phyloP scores from a whole-genome alignment of 352 stramenopile species.

The Elongisporangium undulatum region DNA sequence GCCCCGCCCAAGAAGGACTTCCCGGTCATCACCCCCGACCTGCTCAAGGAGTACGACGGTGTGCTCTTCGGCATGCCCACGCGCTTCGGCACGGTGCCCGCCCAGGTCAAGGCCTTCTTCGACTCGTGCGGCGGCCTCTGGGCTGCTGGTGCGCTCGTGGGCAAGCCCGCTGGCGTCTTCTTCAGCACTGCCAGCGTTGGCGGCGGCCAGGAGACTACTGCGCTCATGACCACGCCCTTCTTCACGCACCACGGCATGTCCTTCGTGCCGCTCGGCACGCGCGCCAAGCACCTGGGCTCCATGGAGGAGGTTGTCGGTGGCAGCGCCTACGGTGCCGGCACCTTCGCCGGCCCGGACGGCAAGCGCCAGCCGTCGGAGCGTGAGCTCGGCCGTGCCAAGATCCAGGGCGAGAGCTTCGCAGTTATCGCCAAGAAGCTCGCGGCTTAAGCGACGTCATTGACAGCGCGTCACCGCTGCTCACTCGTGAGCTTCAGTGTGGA shows the following conservation, averaged over 20 bases:
- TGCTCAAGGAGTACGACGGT: conserved; percentile 55
- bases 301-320: conserved; percentile 44
- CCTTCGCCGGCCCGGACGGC: conserved; percentile 59
- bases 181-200: conserved; percentile 41
- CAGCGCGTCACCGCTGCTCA: too few relatives aligned
- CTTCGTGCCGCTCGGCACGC: conserved; percentile 65
- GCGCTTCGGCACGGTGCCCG: conserved; percentile 50
- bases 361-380: conserved; percentile 53
- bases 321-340: conserved; percentile 58
- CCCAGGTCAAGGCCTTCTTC: conserved; percentile 81
- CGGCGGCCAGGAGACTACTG: conserved; percentile 75
- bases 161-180: conserved; percentile 74
- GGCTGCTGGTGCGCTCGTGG: conserved; percentile 46
- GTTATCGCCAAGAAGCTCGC: conserved; percentile 34
- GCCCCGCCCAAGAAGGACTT: conserved; percentile 60
- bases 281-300: conserved; percentile 28
- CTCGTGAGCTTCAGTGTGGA: too few relatives aligned
- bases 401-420: conserved; percentile 69
- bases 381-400: conserved; percentile 49
- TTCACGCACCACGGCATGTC: conserved; percentile 79
- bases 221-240: conserved; percentile 59
- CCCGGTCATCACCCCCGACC: conserved; percentile 43
- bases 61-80: conserved; percentile 75
- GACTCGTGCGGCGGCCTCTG: conserved; percentile 67
- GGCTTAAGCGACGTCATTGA: conserved; percentile 12